Percentiles rank a stretch among this genome's conserved stretches.
phyloP scores from a whole-genome alignment of 2,329 filamentous ascomycete genomes.

The Phoma herbarum region DNA sequence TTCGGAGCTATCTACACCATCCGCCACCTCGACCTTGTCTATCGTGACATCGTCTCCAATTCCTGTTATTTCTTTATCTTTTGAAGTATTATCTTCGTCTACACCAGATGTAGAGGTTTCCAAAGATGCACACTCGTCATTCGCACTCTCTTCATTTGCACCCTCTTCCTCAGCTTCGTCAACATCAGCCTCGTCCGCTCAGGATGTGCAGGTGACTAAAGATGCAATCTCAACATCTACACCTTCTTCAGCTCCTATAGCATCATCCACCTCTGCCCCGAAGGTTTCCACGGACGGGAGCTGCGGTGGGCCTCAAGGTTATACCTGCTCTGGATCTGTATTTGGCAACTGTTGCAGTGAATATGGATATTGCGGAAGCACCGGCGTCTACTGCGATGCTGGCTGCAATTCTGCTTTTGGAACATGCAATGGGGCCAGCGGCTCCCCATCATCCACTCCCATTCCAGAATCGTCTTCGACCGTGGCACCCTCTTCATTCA shows the following conservation, averaged over 20 bases:
- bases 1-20: slow-evolving; percentile 4
- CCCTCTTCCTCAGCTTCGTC: slow-evolving; percentile 9
- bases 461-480: slow-evolving; percentile 4
- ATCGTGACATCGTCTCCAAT: slow-evolving; percentile 1
- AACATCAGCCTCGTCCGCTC: slow-evolving; percentile 8
- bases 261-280: slow-evolving; percentile 7
- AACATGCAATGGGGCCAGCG: slow-evolving; percentile 22
- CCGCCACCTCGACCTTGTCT: slow-evolving; percentile 2
- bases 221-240: not conserved
- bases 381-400: slow-evolving; percentile 21
- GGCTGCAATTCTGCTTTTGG: slow-evolving; percentile 27
- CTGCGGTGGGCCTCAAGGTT: slow-evolving; percentile 21
- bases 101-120: not conserved
- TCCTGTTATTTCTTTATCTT: slow-evolving; percentile 3
- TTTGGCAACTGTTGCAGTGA: slow-evolving; percentile 27
- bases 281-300: slow-evolving; percentile 23
- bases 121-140: no score
- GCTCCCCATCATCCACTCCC: slow-evolving; percentile 5
- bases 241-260: slow-evolving; percentile 6
- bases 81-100: slow-evolving; percentile 4
- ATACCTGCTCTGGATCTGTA: slow-evolving; percentile 25
- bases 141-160: not conserved
- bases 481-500: slow-evolving; percentile 12
- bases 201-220: not conserved
- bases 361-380: slow-evolving; percentile 28